Conservation (phyloP, 768 basidiomycete species). For the Piloderma croceum region DNA sequence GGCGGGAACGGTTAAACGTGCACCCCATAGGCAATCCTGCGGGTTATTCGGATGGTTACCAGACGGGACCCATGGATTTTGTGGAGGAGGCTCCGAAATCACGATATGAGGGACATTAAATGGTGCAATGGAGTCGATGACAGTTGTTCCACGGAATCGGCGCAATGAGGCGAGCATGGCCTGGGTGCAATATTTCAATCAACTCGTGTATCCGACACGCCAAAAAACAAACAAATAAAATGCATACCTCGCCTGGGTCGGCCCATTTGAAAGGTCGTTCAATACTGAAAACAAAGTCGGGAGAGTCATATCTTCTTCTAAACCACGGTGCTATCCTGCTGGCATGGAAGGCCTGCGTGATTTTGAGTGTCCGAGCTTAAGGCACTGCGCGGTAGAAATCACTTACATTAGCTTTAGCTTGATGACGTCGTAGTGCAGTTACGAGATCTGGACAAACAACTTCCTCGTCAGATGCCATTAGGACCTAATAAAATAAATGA, state of each 20-base stretch:
- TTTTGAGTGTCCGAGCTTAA: conserved; percentile 8
- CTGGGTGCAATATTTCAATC: conserved; percentile 11
- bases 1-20: neutral
- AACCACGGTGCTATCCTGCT: conserved; percentile 31
- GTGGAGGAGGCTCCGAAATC: conserved; percentile 34
- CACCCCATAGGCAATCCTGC: conserved; percentile 2
- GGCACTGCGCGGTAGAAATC: conserved; percentile 2
- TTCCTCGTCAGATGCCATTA: conserved; percentile 23
- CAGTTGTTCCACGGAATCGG: conserved; percentile 25
- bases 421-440: conserved; percentile 31
- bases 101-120: conserved; percentile 42
- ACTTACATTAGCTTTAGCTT: conserved; percentile 36
- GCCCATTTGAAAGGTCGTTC: conserved; percentile 43
- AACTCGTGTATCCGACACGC: neutral
- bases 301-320: conserved; percentile 34
- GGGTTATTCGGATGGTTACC: conserved; percentile 20
- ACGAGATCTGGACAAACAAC: conserved; percentile 28
- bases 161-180: conserved; percentile 27
- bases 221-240: neutral
- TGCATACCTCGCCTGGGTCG: conserved; percentile 46
- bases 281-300: conserved; percentile 23
- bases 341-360: conserved; percentile 35
- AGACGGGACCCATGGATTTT: conserved; percentile 34
- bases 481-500: conserved; percentile 13
- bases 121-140: conserved; percentile 41